Evolutionary conservation across 768 basidiomycete species (phyloP).

Genomic region (Ramaria rubella): DNA sequence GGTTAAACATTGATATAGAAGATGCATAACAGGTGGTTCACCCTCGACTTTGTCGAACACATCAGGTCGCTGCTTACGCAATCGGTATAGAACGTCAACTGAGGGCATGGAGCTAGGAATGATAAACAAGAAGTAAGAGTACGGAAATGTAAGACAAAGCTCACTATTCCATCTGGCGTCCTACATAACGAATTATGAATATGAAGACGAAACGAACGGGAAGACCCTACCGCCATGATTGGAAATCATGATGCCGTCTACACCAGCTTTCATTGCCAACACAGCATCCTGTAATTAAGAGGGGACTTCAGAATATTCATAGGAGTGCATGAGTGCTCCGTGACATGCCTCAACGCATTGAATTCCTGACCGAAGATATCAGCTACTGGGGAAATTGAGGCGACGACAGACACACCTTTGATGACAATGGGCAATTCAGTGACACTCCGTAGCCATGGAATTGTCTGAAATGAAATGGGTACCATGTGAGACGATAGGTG

Average conservation of each 20-base stretch:
- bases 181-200: slow-evolving; percentile 26
- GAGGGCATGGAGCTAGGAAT: slow-evolving; percentile 61
- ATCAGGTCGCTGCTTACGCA: slow-evolving; percentile 69
- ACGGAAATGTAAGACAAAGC: slow-evolving; percentile 28
- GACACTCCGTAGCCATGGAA: slow-evolving; percentile 67
- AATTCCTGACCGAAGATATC: slow-evolving; percentile 39
- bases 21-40: slow-evolving; percentile 12
- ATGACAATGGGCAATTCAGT: slow-evolving; percentile 67
- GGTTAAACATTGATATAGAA: not conserved
- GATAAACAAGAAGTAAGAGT: slow-evolving; percentile 18
- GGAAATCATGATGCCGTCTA: slow-evolving; percentile 81
- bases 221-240: slow-evolving; percentile 75
- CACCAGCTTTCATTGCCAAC: slow-evolving; percentile 74
- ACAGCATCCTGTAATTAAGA: slow-evolving; percentile 74
- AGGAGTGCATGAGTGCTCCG: slow-evolving; percentile 17
- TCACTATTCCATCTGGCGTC: slow-evolving; percentile 78
- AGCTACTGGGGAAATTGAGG: slow-evolving; percentile 12
- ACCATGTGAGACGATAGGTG: too few relatives aligned
- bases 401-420: slow-evolving; percentile 46
- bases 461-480: slow-evolving; percentile 40
- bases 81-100: slow-evolving; percentile 67
- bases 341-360: slow-evolving; percentile 61
- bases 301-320: slow-evolving; percentile 23
- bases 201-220: not conserved
- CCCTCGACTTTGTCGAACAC: slow-evolving; percentile 69